phyloP scores from a whole-genome alignment of 164 flowering plant genomes.

The Liquidambar formosana region DNA sequence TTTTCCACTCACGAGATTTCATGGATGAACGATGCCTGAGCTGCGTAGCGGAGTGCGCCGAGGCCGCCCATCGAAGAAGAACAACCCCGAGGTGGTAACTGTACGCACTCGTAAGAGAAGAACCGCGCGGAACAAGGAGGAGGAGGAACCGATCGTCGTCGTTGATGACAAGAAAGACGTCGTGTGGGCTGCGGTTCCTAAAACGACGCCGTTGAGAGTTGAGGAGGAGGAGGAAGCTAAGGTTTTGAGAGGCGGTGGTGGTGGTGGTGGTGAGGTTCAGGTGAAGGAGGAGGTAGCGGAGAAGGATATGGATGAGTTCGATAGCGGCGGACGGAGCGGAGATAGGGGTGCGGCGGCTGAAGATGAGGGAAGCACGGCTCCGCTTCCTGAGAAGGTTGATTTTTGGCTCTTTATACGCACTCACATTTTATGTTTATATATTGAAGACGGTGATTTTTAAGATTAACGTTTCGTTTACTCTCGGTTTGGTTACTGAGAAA shows the following conservation, averaged over 20 bases:
- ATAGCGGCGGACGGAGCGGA: slow-evolving; percentile 58
- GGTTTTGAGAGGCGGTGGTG: slow-evolving; percentile 21
- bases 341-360: slow-evolving; percentile 58
- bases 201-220: slow-evolving; percentile 13
- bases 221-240: slow-evolving; percentile 12
- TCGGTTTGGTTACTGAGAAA: background rate
- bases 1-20: slow-evolving; percentile 24
- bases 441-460: background rate
- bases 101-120: slow-evolving; percentile 22
- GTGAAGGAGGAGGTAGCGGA: slow-evolving; percentile 33
- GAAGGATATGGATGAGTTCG: slow-evolving; percentile 61
- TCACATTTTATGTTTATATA: background rate
- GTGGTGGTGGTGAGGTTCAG: slow-evolving; percentile 12
- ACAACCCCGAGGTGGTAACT: background rate
- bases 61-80: slow-evolving; percentile 31
- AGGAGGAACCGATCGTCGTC: slow-evolving; percentile 8
- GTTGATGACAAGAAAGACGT: slow-evolving; percentile 22
- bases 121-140: slow-evolving; percentile 19
- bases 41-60: slow-evolving; percentile 63
- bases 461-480: background rate
- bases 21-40: slow-evolving; percentile 65
- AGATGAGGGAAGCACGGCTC: slow-evolving; percentile 74
- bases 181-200: slow-evolving; percentile 11
- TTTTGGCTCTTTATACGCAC: background rate
- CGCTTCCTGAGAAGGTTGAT: slow-evolving; percentile 79